Base-by-base conservation (phyloP, 78 protist genomes). In the Dictyostelium firmibasis region DNA sequence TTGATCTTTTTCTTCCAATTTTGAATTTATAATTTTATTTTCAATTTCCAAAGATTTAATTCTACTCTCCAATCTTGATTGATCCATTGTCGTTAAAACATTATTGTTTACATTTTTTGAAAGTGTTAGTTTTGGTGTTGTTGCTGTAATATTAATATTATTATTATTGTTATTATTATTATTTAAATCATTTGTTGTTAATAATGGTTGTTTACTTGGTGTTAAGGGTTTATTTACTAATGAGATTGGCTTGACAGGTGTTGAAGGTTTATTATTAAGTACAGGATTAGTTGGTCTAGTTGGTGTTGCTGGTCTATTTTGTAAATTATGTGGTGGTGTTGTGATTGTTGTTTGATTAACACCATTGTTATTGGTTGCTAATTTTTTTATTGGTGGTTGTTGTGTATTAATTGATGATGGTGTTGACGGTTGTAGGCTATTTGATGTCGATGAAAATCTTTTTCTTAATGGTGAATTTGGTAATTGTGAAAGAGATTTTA, bases 31-130 rank as follows among this genome's bases (percentile, higher is more conserved):
- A 3, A 88, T 7, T 77, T 72, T 81, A 53, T 88, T 76, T 47
- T 88, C 93, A 2, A 79, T 41, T 33, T 88, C 93, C 11, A 88
- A 69, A 23, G 29, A 33, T 43, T 88, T 88, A 20, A 88, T 76
- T 35, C 86, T 31, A 18, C 57, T 60, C 47, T 88, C 93, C 3
- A 79, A 18, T 53, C 81, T 88, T n/a, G 92, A 81, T n/a, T 85
- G 25, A 20, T n/a, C 57, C 10, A 20, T 82, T n/a, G 53, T 11
- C 20, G 67, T 36, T 60, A 5, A 6, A 27, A n/a, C 41, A 41
- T 14, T 9, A 43, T 36, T 78, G 36, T 36, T 43, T 27, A 20
- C 11, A 38, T 13, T 36, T n/a, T 83, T 47, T 13, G 50, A 7
- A n/a, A 33, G 35, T 27, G 35, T 38, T 5, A 78, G 23, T 67